A percentile compares a stretch with the other conserved stretches of the same genome.
These are phyloP conservation scores for Pisolithus orientalis DNA, from an alignment of 768 basidiomycete species.

Conservation along the genomic window DNA sequence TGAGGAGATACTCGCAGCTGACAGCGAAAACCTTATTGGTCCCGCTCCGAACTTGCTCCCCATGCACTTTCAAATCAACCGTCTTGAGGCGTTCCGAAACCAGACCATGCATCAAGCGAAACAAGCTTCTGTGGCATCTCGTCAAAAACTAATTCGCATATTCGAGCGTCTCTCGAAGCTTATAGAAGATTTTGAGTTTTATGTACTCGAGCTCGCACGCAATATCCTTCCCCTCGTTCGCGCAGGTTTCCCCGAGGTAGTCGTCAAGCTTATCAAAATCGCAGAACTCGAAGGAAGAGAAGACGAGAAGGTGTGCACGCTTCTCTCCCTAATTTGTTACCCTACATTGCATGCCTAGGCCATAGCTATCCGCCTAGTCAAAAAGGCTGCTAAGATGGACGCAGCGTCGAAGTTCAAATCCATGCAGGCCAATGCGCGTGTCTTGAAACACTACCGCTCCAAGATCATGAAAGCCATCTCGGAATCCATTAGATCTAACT, in stretches of 20 bases:
- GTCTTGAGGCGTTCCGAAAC: conserved; percentile 90
- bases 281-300: conserved; percentile 88
- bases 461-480: conserved; percentile 79
- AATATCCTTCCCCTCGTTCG: conserved; percentile 77
- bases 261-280: conserved; percentile 90
- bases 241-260: conserved; percentile 74
- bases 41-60: conserved; percentile 84
- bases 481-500: conserved; percentile 66
- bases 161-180: conserved; percentile 83
- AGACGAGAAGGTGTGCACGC: conserved; percentile 78
- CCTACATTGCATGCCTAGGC: conserved; percentile 46
- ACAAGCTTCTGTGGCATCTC: conserved; percentile 60
- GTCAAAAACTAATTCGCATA: conserved; percentile 64
- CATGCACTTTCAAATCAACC: conserved; percentile 88
- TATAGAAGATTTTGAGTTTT: conserved; percentile 78
- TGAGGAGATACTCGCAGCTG: conserved; percentile 69
- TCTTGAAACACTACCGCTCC: conserved; percentile 92
- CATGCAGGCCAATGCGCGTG: conserved; percentile 85
- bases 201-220: conserved; percentile 70
- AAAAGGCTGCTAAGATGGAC: conserved; percentile 88
- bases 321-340: not conserved
- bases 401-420: conserved; percentile 92
- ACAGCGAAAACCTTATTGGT: conserved; percentile 73
- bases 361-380: conserved; percentile 88
- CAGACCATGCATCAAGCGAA: conserved; percentile 94